These are phyloP conservation scores for Syzygium syzygioides DNA, from an alignment of 441 rosid species.

Conservation along the genomic window DNA sequence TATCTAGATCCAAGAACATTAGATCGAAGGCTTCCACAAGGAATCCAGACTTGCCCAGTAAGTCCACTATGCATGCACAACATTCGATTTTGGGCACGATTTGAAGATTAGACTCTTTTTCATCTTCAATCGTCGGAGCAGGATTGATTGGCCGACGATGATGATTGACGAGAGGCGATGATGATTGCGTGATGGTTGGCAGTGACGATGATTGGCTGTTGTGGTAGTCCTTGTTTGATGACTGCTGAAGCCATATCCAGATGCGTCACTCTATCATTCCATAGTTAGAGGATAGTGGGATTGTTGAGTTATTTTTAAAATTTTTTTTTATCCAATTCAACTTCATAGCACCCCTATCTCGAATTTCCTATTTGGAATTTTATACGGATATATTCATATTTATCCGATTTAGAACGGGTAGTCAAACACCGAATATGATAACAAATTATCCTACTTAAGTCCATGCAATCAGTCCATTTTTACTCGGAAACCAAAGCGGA, in stretches of 20 bases:
- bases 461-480: accelerated
- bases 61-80: neutral
- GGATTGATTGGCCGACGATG: neutral
- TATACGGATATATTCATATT: neutral
- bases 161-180: neutral
- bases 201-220: neutral
- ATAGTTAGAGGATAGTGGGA: accelerated
- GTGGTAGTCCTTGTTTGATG: neutral
- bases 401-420: accelerated
- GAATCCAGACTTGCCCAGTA: neutral
- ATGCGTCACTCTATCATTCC: accelerated
- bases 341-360: neutral
- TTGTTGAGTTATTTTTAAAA: neutral
- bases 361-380: neutral
- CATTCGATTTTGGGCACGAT: neutral
- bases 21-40: neutral
- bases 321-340: neutral
- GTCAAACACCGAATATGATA: neutral
- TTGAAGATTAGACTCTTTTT: neutral
- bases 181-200: neutral
- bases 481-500: neutral
- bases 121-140: neutral
- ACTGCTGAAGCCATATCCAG: neutral
- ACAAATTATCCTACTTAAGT: neutral
- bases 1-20: neutral